Evolutionary conservation across 2,329 filamentous ascomycete genomes (phyloP), one percentile per base, ranked within the genome.

Genomic region (Zymoseptoria pseudotritici): DNA sequence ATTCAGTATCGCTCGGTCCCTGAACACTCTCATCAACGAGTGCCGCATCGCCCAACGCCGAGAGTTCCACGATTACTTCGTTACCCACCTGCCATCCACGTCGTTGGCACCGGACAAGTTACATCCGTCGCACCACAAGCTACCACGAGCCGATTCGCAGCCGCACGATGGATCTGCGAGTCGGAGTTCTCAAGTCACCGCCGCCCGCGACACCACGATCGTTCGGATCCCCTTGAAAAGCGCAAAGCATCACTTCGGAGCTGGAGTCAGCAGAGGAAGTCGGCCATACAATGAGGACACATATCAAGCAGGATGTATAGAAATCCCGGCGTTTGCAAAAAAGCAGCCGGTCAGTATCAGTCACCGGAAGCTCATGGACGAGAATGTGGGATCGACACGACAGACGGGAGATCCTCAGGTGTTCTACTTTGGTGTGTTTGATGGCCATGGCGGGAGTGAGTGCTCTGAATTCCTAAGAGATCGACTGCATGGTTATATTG

Each of bases 381-480:
- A 65, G 52, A 65, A 67, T 49, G 63, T 68, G 79, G 63, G 84
- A 9, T 90, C 90, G 5, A 89, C 90, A 60, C 89, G 87, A 65
- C 85, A 89, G 1, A 89, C 85, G 63, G 93, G 93, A 2, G 93
- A 97, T 71, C 93, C 93, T 1, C 93, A 97, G 72, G 87, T 97
- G 36, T 99, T 99, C 75, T 99, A 97, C 75, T 99, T 97, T 80
- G 92, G 85, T 1, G 86, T 97, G 1, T 99, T 97, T 70, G 94
- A 99, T 74, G 94, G 94, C 2, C 94, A 99, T 76, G 94, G 94
- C 9, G 94, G 94, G 20, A 83, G 80, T 20, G 89, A 96, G 73
- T 97, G 94, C 74, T 91, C 91, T 61, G 86, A 88, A 19, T 97
- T 96, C 68, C 75, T 97, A 66, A 83, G 86, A 60, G 90, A 97